Conservation (phyloP, 73 alveolate species). For the Paramecium sexaurelia region DNA sequence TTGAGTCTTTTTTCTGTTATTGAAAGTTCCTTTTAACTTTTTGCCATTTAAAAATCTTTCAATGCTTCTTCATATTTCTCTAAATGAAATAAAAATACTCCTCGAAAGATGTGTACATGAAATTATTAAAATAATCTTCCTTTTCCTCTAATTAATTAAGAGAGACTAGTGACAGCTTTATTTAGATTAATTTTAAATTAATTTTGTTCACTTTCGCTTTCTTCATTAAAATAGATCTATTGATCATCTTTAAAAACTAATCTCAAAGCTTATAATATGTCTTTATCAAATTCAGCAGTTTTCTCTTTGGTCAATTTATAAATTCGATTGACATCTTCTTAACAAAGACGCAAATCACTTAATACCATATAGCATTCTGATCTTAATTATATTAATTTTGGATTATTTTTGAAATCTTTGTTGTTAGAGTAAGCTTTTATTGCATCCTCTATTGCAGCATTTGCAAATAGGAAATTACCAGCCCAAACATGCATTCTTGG, state of each 20-base stretch:
- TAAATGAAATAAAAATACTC: conserved; percentile 63
- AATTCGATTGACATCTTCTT: conserved; percentile 42
- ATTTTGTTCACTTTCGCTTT: conserved; percentile 34
- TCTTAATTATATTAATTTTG: conserved; percentile 24
- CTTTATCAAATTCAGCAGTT: conserved; percentile 55
- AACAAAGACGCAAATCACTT: conserved; percentile 7
- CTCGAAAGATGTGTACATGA: conserved; percentile 67
- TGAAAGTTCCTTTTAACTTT: conserved; percentile 25
- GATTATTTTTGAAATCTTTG: conserved; percentile 48
- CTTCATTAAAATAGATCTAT: conserved; percentile 45
- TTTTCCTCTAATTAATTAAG: conserved; percentile 2
- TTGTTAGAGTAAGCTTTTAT: conserved; percentile 68
- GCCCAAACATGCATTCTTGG: conserved; percentile 75
- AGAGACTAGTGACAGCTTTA: not conserved
- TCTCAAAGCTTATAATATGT: conserved; percentile 40
- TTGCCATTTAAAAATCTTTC: conserved; percentile 65
- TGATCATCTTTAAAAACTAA: conserved; percentile 43
- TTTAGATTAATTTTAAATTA: not conserved
- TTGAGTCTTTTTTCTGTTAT: conserved; percentile 39
- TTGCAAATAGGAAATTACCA: conserved; percentile 69
- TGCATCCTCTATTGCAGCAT: conserved; percentile 73
- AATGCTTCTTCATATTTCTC: conserved; percentile 71
- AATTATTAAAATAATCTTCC: conserved; percentile 61
- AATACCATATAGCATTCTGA: conserved; percentile 65
- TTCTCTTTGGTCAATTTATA: not conserved